Base-by-base conservation (phyloP, 768 basidiomycete species). In the Sporobolomyces phaffii region DNA sequence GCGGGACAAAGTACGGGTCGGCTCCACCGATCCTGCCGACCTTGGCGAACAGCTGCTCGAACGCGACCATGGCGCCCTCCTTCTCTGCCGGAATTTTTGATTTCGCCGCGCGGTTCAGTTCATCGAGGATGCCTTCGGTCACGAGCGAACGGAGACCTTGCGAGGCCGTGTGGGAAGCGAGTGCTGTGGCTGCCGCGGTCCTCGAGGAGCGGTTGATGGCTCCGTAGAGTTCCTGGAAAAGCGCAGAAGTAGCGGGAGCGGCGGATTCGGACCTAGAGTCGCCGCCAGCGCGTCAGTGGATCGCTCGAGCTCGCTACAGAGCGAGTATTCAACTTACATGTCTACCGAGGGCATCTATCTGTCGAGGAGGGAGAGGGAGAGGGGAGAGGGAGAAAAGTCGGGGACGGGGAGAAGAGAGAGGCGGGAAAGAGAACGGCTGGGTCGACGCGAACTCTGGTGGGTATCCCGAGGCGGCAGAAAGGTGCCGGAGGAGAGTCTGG, bases 41-140 rank as follows among this genome's bases (percentile, higher is more conserved):
- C 58, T 73, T 69, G 62, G 64, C 63, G 53, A 87, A 83, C 28
- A 93, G 77, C 11, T 89, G 88, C 65, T 87, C 86, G 76, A 88
- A 87, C 11, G 83, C 90, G 66, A 91, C 84, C 51, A 87, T 86
- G 44, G 87, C 86, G 38, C 89, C 89, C 80, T 92, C 91, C 65
- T 90, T 87, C 77, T 91, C 90, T 75, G 84, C 90, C 58, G 89
- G 89, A 33, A 87, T 89, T 80, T 90, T 90, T 78, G 89, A 89
- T 78, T 90, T 90, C 65, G 83, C 83, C 34, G 87, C 87, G 26
- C 75, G 69, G 62, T 87, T 85, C 52, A 92, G 79, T 40, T 84
- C 83, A 56, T 82, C 79, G 51, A 91, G 77, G 56, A 93, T 76
- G 45, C 58, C 68, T 44, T 72, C 68, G 28, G 57, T 60, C 18